Conservation (phyloP, 495 filamentous ascomycete species). For the Aspergillus panamensis region DNA sequence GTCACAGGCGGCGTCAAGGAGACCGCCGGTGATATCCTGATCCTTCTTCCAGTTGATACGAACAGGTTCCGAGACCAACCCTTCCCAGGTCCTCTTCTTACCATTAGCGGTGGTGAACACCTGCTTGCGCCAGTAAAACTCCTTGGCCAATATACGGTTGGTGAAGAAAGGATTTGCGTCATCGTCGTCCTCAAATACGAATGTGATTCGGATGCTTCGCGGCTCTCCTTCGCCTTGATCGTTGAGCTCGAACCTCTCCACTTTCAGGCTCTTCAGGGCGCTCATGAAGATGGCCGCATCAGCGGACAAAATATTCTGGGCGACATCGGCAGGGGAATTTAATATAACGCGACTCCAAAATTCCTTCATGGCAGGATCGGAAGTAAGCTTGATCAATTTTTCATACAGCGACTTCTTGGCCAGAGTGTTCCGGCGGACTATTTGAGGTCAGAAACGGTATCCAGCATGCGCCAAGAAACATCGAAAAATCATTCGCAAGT, state of each 20-base stretch:
- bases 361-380: constrained; percentile 57
- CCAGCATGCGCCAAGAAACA: background rate
- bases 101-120: constrained; percentile 31
- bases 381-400: constrained; percentile 64
- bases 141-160: constrained; percentile 76
- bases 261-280: constrained; percentile 58
- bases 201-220: constrained; percentile 44
- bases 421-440: constrained; percentile 36
- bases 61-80: constrained; percentile 80
- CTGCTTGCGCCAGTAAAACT: constrained; percentile 73
- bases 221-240: constrained; percentile 50
- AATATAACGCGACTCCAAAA: constrained; percentile 91
- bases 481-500: too few species aligned
- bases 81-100: constrained; percentile 58
- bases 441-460: constrained; percentile 4
- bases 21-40: constrained; percentile 76
- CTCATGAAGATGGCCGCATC: constrained; percentile 67
- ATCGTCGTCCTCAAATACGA: constrained; percentile 43
- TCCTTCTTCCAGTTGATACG: constrained; percentile 83
- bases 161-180: constrained; percentile 68
- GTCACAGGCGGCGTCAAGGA: constrained; percentile 66
- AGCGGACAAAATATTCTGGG: constrained; percentile 74
- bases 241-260: constrained; percentile 73
- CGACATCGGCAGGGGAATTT: constrained; percentile 75
- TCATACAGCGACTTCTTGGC: constrained; percentile 59